A percentile compares a stretch with the other conserved stretches of the same genome.
phyloP scores from a whole-genome alignment of 2,329 filamentous ascomycete genomes.

The Penicillium sp. region DNA sequence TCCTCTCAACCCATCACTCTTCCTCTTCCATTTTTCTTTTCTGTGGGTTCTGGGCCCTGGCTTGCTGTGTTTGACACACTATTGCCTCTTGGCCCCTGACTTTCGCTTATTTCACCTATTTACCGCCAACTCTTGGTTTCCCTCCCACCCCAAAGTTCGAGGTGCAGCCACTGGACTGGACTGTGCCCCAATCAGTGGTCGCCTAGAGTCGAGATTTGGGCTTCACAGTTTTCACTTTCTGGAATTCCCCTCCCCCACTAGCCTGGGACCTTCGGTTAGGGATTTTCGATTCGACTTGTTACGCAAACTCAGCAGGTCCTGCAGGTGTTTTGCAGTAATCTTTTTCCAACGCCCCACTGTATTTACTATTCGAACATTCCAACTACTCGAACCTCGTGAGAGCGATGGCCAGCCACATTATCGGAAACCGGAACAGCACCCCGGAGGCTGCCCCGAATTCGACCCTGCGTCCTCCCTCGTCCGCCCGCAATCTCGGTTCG shows the following conservation, averaged over 20 bases:
- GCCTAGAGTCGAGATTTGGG: conserved; percentile 28
- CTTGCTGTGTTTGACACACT: conserved; percentile 45
- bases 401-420: conserved; percentile 57
- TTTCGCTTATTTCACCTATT: conserved; percentile 33
- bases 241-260: conserved; percentile 10
- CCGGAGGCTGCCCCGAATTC: conserved; percentile 74
- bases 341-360: conserved; percentile 27
- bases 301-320: conserved; percentile 65
- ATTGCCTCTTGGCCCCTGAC: conserved; percentile 32
- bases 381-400: conserved; percentile 15
- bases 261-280: conserved; percentile 15
- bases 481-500: conserved; percentile 69
- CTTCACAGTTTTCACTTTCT: conserved; percentile 21
- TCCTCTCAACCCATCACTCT: conserved; percentile 13
- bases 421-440: conserved; percentile 91
- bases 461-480: conserved; percentile 75
- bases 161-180: conserved; percentile 45
- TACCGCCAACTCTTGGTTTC: conserved; percentile 7
- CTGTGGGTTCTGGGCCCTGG: conserved; percentile 24
- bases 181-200: conserved; percentile 35
- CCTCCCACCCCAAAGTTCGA: conserved; percentile 24
- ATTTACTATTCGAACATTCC: conserved; percentile 29
- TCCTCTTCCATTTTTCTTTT: conserved; percentile 20
- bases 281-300: conserved; percentile 19
- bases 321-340: conserved; percentile 58